Evolutionary conservation across 1,139 yeast species (phyloP).

Genomic region (Oligophagozyma castellii): DNA sequence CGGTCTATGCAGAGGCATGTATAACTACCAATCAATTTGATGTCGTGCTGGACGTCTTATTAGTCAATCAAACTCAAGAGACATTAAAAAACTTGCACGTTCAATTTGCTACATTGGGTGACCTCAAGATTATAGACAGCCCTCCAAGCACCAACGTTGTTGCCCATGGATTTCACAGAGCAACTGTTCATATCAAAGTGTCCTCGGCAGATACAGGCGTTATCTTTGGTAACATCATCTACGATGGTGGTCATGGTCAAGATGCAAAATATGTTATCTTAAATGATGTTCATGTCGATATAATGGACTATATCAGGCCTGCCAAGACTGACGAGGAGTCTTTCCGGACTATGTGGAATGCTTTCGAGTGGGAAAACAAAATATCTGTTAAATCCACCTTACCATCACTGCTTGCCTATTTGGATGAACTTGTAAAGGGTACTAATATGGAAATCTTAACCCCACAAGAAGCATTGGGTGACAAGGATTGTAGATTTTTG

Average conservation of each 20-base stretch:
- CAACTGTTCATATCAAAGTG: constrained; percentile 83
- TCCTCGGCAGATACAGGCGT: constrained; percentile 97
- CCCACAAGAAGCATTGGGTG: constrained; percentile 70
- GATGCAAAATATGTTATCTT: constrained; percentile 84
- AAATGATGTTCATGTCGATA: constrained; percentile 90
- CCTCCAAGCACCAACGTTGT: constrained; percentile 91
- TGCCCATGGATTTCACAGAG: constrained; percentile 89
- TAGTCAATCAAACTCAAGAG: constrained; percentile 87
- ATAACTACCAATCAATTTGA: constrained; percentile 93
- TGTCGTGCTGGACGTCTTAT: constrained; percentile 81
- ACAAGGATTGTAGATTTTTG: constrained; percentile 75
- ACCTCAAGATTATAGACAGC: constrained; percentile 83
- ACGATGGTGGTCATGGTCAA: constrained; percentile 90
- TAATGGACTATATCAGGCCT: constrained; percentile 95
- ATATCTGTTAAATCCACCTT: constrained; percentile 69
- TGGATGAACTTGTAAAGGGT: constrained; percentile 63
- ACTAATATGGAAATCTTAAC: constrained; percentile 94
- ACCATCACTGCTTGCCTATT: constrained; percentile 59
- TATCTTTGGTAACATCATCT: constrained; percentile 90
- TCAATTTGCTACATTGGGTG: constrained; percentile 95
- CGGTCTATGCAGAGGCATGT: constrained; percentile 95
- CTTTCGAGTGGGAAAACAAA: constrained; percentile 99
- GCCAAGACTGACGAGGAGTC: constrained; percentile 77
- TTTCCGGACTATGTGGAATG: constrained; percentile 98
- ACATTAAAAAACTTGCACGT: constrained; percentile 86